Evolutionary conservation across 371 early-diverging fungal species (phyloP).

Genomic region (Mucor plumbeus): DNA sequence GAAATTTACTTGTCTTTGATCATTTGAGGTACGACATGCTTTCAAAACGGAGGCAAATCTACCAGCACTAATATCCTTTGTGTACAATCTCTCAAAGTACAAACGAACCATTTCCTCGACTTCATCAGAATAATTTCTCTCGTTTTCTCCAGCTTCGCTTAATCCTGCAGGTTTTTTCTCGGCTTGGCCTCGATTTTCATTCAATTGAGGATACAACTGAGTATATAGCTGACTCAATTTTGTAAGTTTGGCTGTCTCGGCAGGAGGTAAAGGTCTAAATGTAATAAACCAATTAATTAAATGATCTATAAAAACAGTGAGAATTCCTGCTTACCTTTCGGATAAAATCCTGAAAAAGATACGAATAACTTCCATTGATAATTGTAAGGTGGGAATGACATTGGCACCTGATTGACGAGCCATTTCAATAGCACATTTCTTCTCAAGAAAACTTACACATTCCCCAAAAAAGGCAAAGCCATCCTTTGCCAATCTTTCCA

Average conservation of each 20-base stretch:
- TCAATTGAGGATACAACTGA: conserved; percentile 38
- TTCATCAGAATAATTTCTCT: conserved; percentile 50
- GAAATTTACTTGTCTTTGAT: conserved; percentile 71
- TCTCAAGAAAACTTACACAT: conserved; percentile 77
- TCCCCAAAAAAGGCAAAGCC: conserved; percentile 72
- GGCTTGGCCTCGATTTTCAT: conserved; percentile 17
- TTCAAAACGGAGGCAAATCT: conserved; percentile 77
- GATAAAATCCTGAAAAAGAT: conserved; percentile 72
- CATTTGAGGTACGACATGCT: conserved; percentile 71
- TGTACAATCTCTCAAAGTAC: conserved; percentile 80
- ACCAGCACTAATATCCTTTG: conserved; percentile 70
- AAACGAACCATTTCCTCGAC: conserved; percentile 80
- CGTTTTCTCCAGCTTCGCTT: conserved; percentile 17
- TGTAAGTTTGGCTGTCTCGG: conserved; percentile 39
- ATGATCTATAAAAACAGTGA: too few species aligned
- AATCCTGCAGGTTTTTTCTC: conserved; percentile 20
- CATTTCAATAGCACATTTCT: conserved; percentile 66
- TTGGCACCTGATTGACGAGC: conserved; percentile 41
- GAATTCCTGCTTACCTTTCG: conserved; percentile 48
- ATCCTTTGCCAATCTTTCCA: conserved; percentile 66
- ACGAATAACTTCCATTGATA: conserved; percentile 73
- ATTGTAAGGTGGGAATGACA: conserved; percentile 51
- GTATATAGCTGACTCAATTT: conserved; percentile 44
- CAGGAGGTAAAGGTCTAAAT: conserved; percentile 36
- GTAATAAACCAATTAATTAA: background rate